Percentiles rank a stretch among this genome's conserved stretches.
Conservation (phyloP, 352 stramenopile genomes). For the Peronospora belbahrii region DNA sequence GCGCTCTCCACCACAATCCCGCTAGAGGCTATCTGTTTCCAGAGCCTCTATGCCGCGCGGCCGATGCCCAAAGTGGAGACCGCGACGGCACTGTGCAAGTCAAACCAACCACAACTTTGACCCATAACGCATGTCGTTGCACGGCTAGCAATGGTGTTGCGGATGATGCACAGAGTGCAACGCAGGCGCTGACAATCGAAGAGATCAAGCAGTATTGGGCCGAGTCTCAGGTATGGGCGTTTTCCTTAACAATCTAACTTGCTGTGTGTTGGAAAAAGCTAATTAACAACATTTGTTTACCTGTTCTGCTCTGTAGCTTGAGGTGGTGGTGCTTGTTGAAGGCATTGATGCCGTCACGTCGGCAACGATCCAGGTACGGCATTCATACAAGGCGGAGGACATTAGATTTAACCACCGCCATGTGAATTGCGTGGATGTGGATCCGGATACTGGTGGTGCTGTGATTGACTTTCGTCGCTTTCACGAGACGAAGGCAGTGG, state of each 20-base stretch:
- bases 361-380: slow-evolving; percentile 91
- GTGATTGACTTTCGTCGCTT: slow-evolving; percentile 87
- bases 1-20: slow-evolving; percentile 57
- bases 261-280: no score
- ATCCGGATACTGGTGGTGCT: slow-evolving; percentile 62
- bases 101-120: slow-evolving; percentile 14
- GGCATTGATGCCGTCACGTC: slow-evolving; percentile 92
- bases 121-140: slow-evolving; percentile 46
- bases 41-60: slow-evolving; percentile 46
- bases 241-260: neutral
- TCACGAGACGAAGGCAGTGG: slow-evolving; percentile 62
- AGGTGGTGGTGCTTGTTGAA: slow-evolving; percentile 95
- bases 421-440: slow-evolving; percentile 85
- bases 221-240: slow-evolving; percentile 53
- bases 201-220: slow-evolving; percentile 71
- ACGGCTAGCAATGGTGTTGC: slow-evolving; percentile 12
- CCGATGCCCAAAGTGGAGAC: slow-evolving; percentile 55
- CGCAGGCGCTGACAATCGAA: slow-evolving; percentile 30
- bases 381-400: slow-evolving; percentile 92
- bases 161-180: slow-evolving; percentile 13
- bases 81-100: slow-evolving; percentile 37
- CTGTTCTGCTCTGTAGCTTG: slow-evolving; percentile 45
- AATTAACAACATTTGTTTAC: slow-evolving; percentile 5
- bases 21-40: slow-evolving; percentile 60
- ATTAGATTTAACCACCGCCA: slow-evolving; percentile 91